phyloP scores from a whole-genome alignment of 1,284 basidiomycete genomes.

The Heliocybe sulcata region DNA sequence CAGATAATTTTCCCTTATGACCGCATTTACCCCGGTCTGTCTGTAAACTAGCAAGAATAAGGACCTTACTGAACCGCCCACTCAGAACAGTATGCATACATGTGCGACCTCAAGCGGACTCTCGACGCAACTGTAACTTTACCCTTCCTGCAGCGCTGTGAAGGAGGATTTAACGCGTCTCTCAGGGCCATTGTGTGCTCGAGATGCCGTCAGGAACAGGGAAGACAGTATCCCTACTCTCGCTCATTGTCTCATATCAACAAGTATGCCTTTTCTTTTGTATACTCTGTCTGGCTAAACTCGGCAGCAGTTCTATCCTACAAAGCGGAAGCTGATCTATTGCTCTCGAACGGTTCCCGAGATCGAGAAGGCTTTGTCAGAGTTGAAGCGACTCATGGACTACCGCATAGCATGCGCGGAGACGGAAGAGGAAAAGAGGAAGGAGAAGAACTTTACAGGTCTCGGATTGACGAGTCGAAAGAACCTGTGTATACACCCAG shows the following conservation, averaged over 20 bases:
- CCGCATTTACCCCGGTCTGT: constrained; percentile 75
- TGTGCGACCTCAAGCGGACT: constrained; percentile 97
- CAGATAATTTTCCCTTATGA: constrained; percentile 92
- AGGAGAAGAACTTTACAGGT: constrained; percentile 82
- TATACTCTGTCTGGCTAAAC: constrained; percentile 1
- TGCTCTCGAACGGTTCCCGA: constrained; percentile 99
- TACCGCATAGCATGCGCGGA: constrained; percentile 75
- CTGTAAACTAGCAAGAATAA: not conserved
- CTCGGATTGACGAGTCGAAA: constrained; percentile 93
- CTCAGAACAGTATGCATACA: constrained; percentile 95
- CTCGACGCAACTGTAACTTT: constrained; percentile 76
- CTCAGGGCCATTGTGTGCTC: constrained; percentile 93
- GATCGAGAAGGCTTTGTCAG: constrained; percentile 97
- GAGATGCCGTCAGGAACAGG: constrained; percentile 99
- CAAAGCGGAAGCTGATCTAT: constrained; percentile 92
- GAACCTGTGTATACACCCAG: constrained; percentile 95
- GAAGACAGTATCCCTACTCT: constrained; percentile 96
- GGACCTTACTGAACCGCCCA: constrained; percentile 1
- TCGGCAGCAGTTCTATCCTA: constrained; percentile 74
- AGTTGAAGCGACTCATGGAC: constrained; percentile 91
- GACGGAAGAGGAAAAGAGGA: constrained; percentile 67
- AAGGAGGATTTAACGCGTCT: constrained; percentile 6
- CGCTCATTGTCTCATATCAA: constrained; percentile 96
- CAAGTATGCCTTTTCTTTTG: constrained; percentile 47
- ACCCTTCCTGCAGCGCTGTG: not conserved